Evolutionary conservation across 2,329 filamentous ascomycete species (phyloP).

Genomic region (Lachnellula occidentalis): DNA sequence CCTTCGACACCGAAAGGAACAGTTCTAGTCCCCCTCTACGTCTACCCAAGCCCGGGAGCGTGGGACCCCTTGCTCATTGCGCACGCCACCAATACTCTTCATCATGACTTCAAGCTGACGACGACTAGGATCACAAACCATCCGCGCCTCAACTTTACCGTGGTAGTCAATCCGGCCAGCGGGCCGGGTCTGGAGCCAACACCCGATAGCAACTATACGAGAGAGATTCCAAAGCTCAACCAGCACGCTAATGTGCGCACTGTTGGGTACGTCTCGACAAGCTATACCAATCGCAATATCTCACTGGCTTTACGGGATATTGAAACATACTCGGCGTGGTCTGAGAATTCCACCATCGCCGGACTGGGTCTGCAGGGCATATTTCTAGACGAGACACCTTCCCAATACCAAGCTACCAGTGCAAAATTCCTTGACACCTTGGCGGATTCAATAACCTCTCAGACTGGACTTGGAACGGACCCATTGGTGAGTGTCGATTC

Average conservation of each 20-base stretch:
- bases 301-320: constrained; percentile 35
- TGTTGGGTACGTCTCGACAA: constrained; percentile 38
- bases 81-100: constrained; percentile 28
- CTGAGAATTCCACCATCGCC: constrained; percentile 30
- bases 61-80: constrained; percentile 41
- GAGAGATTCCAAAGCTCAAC: constrained; percentile 33
- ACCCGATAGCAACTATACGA: constrained; percentile 33
- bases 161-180: constrained; percentile 29
- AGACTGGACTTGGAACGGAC: constrained; percentile 32
- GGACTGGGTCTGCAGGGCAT: constrained; percentile 39
- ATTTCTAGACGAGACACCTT: constrained; percentile 43
- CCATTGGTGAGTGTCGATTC: constrained; percentile 31
- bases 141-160: constrained; percentile 23
- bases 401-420: constrained; percentile 30
- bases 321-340: constrained; percentile 39
- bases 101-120: constrained; percentile 1
- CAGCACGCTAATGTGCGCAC: constrained; percentile 34
- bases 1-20: constrained; percentile 34
- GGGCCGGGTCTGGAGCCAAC: constrained; percentile 30
- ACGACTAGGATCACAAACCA: constrained; percentile 9
- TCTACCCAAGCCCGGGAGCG: constrained; percentile 41
- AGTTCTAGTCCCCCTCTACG: constrained; percentile 43
- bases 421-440: constrained; percentile 33
- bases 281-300: constrained; percentile 29
- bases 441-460: constrained; percentile 29